Base-by-base conservation (phyloP, 2,329 filamentous ascomycete genomes). In the Paecilomyces variotii region DNA sequence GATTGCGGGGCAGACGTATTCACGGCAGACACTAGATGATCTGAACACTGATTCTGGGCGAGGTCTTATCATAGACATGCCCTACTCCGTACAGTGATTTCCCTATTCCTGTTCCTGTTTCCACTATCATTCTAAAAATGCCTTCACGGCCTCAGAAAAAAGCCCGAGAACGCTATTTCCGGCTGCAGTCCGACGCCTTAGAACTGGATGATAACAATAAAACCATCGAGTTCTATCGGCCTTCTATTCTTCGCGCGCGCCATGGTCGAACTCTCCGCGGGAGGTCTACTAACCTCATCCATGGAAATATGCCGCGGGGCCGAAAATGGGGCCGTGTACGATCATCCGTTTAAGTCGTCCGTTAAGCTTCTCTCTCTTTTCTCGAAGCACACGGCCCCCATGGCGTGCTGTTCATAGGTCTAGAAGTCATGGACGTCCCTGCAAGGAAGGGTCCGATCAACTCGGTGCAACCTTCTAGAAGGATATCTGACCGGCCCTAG, bases 1-100 rank as follows among this genome's bases (percentile, higher is more conserved):
- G 24, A 27, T 57, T 32, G 45, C 45, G 27, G 54, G 54, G 55
- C 52, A 56, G 14, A 60, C 12, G 60, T 56, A 39, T 57, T 19
- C 59, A 19, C 56, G 53, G 25, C 55, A 53, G 19, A 57, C 57
- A 11, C 14, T 62, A 11, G 19, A 27, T 55, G 35, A 49, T 5
- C 10, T 45, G 39, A 45, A 45, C n/a, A n/a, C 19, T 45, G 19
- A 45, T 24, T 7, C 39, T 19, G 4, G n/a, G 39, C 9, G 4
- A 24, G 39, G 19, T 45, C 39, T 45, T 45, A 45, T 45, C 39
- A 19, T 7, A 19, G 10, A 24, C 6, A 45, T 24, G 14, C n/a
- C 35, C n/a, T 45, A 45, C 19, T 19, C 19, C 19, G 19, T 19
- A 19, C 35, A 6, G n/a, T 19, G 35, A n/a, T 19, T 1, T 45